A percentile compares a stretch with the other conserved stretches of the same genome.
These are phyloP conservation scores for Candida vartiovaarae DNA, from an alignment of 805 yeast genomes.

Conservation along the genomic window DNA sequence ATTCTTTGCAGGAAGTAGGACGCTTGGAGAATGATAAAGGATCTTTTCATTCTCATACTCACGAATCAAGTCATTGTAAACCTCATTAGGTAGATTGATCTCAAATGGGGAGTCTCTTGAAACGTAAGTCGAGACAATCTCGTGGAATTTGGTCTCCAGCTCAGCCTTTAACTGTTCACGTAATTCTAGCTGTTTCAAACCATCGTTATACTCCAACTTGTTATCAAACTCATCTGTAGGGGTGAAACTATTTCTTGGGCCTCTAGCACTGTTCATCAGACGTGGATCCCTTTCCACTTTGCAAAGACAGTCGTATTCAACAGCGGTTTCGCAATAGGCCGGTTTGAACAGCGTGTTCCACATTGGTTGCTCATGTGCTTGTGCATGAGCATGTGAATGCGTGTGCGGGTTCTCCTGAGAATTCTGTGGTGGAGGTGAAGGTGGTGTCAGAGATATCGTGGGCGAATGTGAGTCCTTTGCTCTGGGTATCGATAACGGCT, in stretches of 20 bases:
- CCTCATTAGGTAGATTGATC: conserved; percentile 39
- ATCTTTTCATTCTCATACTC: conserved; percentile 22
- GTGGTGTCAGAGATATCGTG: too few species aligned
- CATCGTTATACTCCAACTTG: conserved; percentile 13
- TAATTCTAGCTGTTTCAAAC: conserved; percentile 11
- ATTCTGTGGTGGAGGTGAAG: neutral
- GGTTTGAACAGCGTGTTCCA: conserved; percentile 12
- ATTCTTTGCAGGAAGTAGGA: conserved; percentile 26
- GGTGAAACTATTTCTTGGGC: too few species aligned
- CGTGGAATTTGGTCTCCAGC: conserved; percentile 28
- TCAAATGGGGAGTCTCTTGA: conserved; percentile 37
- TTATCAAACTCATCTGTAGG: conserved; percentile 1
- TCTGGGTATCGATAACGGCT: neutral
- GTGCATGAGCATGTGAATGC: too few species aligned
- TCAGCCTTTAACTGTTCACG: conserved; percentile 17
- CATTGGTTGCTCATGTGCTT: too few species aligned
- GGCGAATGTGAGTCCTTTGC: neutral
- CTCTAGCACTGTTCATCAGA: neutral
- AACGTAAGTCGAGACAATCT: conserved; percentile 35
- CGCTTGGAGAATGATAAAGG: conserved; percentile 28
- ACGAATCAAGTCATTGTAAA: conserved; percentile 24
- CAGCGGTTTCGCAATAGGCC: conserved; percentile 7
- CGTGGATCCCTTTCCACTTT: conserved; percentile 3
- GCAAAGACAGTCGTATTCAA: conserved; percentile 10
- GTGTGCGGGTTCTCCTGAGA: too few species aligned